Evolutionary conservation across 371 early-diverging fungal species (phyloP).

Genomic region (Mortierella sp.): DNA sequence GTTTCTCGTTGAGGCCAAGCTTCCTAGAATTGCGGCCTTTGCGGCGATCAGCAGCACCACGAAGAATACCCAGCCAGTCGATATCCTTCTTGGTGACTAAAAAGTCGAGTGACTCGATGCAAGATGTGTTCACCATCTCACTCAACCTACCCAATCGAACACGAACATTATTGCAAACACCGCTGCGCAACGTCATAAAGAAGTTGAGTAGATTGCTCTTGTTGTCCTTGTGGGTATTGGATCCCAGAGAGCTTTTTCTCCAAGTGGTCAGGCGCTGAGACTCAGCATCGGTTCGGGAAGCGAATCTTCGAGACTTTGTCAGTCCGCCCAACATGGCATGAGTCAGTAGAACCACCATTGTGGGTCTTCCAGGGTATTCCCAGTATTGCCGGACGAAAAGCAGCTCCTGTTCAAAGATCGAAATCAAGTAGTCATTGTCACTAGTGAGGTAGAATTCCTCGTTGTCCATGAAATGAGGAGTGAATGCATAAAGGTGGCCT

Average conservation of each 20-base stretch:
- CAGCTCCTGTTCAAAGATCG: conserved; percentile 84
- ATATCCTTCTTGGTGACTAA: conserved; percentile 77
- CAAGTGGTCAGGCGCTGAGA: conserved; percentile 46
- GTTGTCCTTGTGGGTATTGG: conserved; percentile 50
- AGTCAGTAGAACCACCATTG: conserved; percentile 83
- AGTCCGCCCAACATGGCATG: conserved; percentile 81
- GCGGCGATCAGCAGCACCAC: conserved; percentile 61
- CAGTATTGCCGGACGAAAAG: conserved; percentile 83
- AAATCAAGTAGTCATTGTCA: conserved; percentile 85
- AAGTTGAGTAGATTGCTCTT: conserved; percentile 85
- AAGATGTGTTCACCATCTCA: conserved; percentile 84
- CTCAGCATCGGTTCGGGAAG: conserved; percentile 31
- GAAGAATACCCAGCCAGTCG: conserved; percentile 81
- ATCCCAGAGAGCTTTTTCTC: conserved; percentile 37
- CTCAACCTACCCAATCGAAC: conserved; percentile 79
- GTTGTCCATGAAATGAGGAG: conserved; percentile 91
- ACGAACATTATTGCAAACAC: conserved; percentile 77
- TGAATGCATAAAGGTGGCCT: conserved; percentile 87
- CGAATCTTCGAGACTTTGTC: conserved; percentile 25
- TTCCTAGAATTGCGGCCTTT: conserved; percentile 58
- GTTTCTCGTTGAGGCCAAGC: conserved; percentile 63
- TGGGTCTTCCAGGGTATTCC: conserved; percentile 86
- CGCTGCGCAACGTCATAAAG: conserved; percentile 84
- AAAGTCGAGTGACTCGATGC: conserved; percentile 90
- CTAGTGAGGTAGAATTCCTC: conserved; percentile 88